Conservation (phyloP, 108 stramenopile species). For the Discostella pseudostelligera region DNA sequence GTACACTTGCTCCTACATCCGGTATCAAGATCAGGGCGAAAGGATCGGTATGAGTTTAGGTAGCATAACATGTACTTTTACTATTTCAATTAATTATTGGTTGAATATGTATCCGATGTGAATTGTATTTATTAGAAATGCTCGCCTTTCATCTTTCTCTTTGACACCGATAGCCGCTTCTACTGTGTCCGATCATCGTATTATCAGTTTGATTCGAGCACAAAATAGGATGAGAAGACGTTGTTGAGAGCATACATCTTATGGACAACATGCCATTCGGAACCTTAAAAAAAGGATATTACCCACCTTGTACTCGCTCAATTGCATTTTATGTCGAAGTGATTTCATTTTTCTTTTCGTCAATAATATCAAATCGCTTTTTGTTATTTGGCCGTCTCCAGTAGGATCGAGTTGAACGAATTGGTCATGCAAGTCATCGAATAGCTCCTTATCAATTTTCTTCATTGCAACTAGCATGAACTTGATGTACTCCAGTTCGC, state of each 20-base stretch:
- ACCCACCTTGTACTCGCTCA: constrained; percentile 43
- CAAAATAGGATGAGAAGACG: too few species aligned
- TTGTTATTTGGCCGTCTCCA: constrained; percentile 43
- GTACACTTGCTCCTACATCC: constrained; percentile 50
- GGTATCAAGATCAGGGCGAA: constrained; percentile 58
- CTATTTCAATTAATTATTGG: neutral
- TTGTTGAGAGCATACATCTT: neutral
- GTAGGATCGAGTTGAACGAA: constrained; percentile 56
- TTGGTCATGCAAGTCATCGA: constrained; percentile 63
- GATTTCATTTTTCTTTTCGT: constrained; percentile 49
- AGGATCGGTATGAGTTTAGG: constrained; percentile 2
- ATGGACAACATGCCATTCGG: too few species aligned
- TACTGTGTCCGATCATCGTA: too few species aligned
- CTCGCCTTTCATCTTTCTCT: too few species aligned
- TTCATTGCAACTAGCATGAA: constrained; percentile 82
- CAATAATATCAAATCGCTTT: constrained; percentile 50
- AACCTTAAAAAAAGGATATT: too few species aligned
- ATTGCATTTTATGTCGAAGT: constrained; percentile 34
- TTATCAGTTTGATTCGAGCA: too few species aligned
- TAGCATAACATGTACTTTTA: neutral
- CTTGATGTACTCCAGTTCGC: constrained; percentile 67
- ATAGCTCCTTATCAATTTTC: constrained; percentile 58
- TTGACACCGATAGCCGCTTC: too few species aligned
- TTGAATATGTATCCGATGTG: too few species aligned
- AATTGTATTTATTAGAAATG: too few species aligned